Conservation (phyloP, 2,329 filamentous ascomycete species). For the Pseudogymnoascus pannorum region DNA sequence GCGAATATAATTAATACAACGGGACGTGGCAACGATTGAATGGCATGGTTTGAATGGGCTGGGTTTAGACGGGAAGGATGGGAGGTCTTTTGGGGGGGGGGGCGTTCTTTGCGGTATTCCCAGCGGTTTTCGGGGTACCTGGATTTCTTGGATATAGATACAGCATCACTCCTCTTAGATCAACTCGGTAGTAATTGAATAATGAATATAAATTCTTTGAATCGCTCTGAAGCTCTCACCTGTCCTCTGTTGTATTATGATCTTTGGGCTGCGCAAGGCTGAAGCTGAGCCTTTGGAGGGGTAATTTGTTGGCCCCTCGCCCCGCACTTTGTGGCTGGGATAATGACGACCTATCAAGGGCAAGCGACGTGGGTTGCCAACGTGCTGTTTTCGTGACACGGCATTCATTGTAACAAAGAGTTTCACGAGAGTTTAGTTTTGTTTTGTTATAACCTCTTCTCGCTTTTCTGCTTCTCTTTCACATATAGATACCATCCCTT, state of each 20-base stretch:
- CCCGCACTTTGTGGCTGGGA: slow-evolving; percentile 8
- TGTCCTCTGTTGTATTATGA: not conserved
- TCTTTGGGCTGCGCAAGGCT: not conserved
- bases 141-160: not conserved
- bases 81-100: not conserved
- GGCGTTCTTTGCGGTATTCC: not conserved
- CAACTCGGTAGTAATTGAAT: not conserved
- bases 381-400: not conserved
- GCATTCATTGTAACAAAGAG: not conserved
- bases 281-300: slow-evolving; percentile 7
- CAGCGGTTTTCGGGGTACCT: not conserved
- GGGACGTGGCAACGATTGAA: not conserved
- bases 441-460: not conserved
- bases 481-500: not conserved
- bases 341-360: slow-evolving; percentile 8
- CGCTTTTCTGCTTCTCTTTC: not conserved
- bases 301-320: slow-evolving; percentile 3
- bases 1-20: not conserved
- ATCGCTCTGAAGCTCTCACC: not conserved
- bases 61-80: not conserved
- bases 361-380: slow-evolving; percentile 4
- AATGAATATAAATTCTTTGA: not conserved
- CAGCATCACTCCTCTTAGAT: slow-evolving; percentile 1
- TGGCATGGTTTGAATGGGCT: not conserved
- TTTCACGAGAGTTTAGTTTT: slow-evolving; percentile 3